phyloP scores from a whole-genome alignment of 148 eudicot genomes.

The Oxyria digyna region DNA sequence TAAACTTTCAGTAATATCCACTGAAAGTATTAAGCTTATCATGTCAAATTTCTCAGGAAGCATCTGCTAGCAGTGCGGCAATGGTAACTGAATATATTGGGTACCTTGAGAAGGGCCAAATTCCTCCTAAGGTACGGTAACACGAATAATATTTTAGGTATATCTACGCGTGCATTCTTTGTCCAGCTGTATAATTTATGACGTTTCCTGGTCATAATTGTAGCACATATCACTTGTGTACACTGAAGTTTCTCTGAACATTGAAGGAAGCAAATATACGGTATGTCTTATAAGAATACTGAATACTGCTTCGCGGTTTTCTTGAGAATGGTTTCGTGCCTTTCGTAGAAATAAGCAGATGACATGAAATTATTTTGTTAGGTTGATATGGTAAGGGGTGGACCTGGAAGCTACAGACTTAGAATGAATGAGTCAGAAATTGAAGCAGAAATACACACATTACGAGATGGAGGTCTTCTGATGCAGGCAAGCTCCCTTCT shows the following conservation, averaged over 20 bases:
- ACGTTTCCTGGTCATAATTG: constrained; percentile 16
- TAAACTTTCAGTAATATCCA: not conserved
- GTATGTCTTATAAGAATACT: constrained; percentile 21
- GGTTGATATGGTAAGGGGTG: constrained; percentile 88
- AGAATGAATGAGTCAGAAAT: constrained; percentile 73
- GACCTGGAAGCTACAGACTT: constrained; percentile 85
- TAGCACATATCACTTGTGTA: constrained; percentile 98
- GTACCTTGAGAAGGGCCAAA: constrained; percentile 97
- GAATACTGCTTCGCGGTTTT: not conserved
- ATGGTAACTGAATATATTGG: constrained; percentile 91
- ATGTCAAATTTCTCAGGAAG: constrained; percentile 51
- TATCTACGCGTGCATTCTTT: not conserved
- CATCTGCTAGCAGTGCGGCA: constrained; percentile 92
- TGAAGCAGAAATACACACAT: constrained; percentile 96
- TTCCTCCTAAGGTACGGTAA: constrained; percentile 79
- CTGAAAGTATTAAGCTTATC: not conserved
- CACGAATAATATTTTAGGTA: not conserved
- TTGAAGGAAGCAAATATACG: constrained; percentile 96
- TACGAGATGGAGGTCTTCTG: constrained; percentile 94
- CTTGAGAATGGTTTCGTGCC: not conserved
- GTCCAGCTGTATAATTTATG: not conserved
- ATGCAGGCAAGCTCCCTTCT: constrained; percentile 68
- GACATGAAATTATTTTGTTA: constrained; percentile 5
- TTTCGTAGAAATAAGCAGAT: not conserved
- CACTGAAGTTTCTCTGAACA: constrained; percentile 80